A percentile compares a stretch with the other conserved stretches of the same genome.
Evolutionary conservation across 2,329 filamentous ascomycete genomes (phyloP).

Genomic region (Aspergillus brasiliensis): DNA sequence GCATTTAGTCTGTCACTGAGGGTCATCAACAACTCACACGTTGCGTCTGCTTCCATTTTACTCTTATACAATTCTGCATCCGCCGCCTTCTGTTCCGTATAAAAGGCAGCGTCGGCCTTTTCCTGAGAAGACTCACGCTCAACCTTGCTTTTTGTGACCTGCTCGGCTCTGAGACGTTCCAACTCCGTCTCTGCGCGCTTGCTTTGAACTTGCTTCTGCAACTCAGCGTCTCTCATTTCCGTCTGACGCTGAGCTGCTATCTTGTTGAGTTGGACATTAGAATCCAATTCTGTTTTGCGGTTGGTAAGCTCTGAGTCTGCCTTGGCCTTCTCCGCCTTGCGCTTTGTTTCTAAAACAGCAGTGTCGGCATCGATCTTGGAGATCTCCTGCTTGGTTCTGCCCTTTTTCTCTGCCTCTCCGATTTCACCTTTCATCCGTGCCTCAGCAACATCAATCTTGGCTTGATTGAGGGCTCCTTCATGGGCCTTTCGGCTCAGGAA

Average conservation of each 20-base stretch:
- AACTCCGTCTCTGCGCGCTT: constrained; percentile 79
- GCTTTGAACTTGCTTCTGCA: constrained; percentile 75
- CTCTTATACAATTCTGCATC: constrained; percentile 51
- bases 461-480: constrained; percentile 81
- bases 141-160: constrained; percentile 73
- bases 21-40: constrained; percentile 26
- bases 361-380: constrained; percentile 87
- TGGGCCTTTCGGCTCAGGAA: constrained; percentile 81
- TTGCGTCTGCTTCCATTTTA: constrained; percentile 45
- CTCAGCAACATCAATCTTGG: constrained; percentile 63
- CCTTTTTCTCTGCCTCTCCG: constrained; percentile 72
- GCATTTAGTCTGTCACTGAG: background rate
- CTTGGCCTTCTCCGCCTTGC: constrained; percentile 76
- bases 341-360: constrained; percentile 79
- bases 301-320: constrained; percentile 77
- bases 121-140: constrained; percentile 48
- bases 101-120: constrained; percentile 53
- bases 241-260: constrained; percentile 73
- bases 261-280: constrained; percentile 73
- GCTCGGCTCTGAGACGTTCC: constrained; percentile 73
- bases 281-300: constrained; percentile 69
- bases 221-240: constrained; percentile 75
- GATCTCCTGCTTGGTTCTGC: constrained; percentile 80
- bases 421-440: constrained; percentile 63
- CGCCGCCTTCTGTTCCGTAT: constrained; percentile 54